Conservation (phyloP, 768 basidiomycete genomes). For the Xanthoconium purpureum region DNA sequence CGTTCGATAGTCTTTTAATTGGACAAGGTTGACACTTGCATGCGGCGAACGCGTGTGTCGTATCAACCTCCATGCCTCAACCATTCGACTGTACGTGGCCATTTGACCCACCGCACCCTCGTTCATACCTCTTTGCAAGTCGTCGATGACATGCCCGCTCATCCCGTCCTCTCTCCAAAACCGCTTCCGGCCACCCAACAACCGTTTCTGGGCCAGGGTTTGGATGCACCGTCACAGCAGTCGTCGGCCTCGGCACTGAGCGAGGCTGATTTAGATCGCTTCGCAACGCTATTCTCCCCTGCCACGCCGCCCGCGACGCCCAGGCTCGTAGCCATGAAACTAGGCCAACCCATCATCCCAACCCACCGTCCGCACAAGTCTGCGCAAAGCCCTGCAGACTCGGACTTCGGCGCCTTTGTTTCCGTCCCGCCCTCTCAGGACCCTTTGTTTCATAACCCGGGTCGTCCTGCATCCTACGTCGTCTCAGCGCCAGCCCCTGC, state of each 20-base stretch:
- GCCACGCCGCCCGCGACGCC: slow-evolving; percentile 31
- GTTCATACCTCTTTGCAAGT: background rate
- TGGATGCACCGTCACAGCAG: no score
- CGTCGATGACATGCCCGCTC: background rate
- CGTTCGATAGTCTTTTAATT: no score
- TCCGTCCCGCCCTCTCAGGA: slow-evolving; percentile 53
- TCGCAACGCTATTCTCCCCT: slow-evolving; percentile 44
- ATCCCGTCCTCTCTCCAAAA: background rate
- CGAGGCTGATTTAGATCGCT: slow-evolving; percentile 38
- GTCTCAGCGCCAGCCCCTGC: background rate
- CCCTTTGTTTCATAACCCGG: slow-evolving; percentile 28
- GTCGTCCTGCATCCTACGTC: background rate
- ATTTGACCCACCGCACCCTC: background rate
- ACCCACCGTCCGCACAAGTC: slow-evolving; percentile 9
- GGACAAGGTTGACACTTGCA: no score
- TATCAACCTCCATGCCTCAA: background rate
- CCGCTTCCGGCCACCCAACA: background rate
- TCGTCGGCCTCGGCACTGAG: background rate
- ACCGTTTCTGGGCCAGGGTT: no score
- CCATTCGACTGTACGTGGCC: background rate
- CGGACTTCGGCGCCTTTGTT: slow-evolving; percentile 63
- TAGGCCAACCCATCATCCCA: background rate
- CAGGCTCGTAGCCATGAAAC: slow-evolving; percentile 1
- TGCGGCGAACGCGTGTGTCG: background rate
- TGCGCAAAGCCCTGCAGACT: slow-evolving; percentile 34